Conservation (phyloP, 257 asterid genomes). For the Orobanche coerulescens region DNA sequence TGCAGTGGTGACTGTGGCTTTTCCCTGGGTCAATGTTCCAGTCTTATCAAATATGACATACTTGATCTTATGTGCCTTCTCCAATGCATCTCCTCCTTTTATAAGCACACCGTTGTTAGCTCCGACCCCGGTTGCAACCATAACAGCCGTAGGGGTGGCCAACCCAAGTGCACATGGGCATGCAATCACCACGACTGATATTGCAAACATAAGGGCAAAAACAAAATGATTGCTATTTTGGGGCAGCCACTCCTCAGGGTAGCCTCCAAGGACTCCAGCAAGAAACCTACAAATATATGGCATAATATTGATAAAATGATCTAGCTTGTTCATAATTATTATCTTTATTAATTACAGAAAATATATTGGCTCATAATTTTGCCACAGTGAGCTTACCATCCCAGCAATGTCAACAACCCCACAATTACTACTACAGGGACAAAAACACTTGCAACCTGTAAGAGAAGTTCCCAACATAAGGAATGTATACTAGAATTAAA, state of each 20-base stretch:
- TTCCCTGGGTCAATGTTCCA: constrained; percentile 97
- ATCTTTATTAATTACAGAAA: constrained; percentile 1
- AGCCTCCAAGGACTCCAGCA: constrained; percentile 76
- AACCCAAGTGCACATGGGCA: constrained; percentile 99
- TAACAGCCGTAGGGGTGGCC: constrained; percentile 99
- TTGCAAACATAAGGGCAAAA: constrained; percentile 92
- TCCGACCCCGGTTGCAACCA: constrained; percentile 99
- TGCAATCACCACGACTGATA: constrained; percentile 91
- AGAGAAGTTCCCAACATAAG: constrained; percentile 26
- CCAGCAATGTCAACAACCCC: constrained; percentile 70
- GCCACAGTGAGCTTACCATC: constrained; percentile 57
- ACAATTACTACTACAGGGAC: constrained; percentile 71
- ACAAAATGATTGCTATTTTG: constrained; percentile 79
- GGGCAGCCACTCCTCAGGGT: constrained; percentile 81
- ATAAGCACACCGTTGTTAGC: constrained; percentile 96
- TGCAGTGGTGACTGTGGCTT: constrained; percentile 78
- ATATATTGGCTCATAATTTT: neutral
- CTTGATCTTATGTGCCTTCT: constrained; percentile 81
- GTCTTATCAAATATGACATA: constrained; percentile 90
- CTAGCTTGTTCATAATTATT: neutral
- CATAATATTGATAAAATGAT: neutral
- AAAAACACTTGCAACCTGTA: constrained; percentile 86
- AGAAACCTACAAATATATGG: constrained; percentile 50
- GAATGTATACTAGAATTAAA: constrained; percentile 3
- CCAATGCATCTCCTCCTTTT: constrained; percentile 98